phyloP scores from a whole-genome alignment of 345 rosid genomes.

The Anastatica hierochuntica region DNA sequence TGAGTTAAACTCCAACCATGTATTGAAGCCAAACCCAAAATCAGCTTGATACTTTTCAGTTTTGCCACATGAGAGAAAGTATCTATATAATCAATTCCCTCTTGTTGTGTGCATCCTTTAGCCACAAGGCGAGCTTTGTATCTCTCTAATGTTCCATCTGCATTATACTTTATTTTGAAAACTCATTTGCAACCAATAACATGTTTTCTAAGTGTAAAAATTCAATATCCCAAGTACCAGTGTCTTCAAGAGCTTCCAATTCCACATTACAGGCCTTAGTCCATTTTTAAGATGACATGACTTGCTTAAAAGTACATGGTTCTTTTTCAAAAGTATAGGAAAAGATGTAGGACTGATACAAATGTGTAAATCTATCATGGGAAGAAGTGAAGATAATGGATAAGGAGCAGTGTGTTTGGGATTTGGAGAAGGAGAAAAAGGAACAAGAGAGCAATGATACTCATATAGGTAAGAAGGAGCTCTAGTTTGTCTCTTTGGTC shows the following conservation, averaged over 20 bases:
- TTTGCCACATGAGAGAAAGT: no score
- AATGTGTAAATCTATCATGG: background rate
- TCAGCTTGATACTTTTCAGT: background rate
- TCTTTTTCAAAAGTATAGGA: background rate
- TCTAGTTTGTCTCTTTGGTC: background rate
- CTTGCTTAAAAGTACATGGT: background rate
- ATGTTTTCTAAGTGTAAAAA: background rate
- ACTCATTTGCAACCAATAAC: background rate
- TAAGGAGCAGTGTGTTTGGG: background rate
- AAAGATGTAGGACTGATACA: accelerated
- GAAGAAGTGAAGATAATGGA: background rate
- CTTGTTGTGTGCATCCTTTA: no score
- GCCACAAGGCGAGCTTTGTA: background rate
- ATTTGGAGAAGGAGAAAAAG: background rate
- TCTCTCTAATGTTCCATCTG: no score
- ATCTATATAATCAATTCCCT: no score
- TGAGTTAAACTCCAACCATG: no score
- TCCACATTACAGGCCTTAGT: background rate
- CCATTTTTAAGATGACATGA: background rate
- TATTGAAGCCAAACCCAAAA: no score
- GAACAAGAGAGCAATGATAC: background rate
- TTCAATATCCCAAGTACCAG: background rate
- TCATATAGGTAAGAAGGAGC: background rate
- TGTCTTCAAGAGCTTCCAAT: background rate
- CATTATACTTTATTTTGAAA: background rate